Evolutionary conservation across 306 rosid species (phyloP).

Genomic region (Castanea mollissima): DNA sequence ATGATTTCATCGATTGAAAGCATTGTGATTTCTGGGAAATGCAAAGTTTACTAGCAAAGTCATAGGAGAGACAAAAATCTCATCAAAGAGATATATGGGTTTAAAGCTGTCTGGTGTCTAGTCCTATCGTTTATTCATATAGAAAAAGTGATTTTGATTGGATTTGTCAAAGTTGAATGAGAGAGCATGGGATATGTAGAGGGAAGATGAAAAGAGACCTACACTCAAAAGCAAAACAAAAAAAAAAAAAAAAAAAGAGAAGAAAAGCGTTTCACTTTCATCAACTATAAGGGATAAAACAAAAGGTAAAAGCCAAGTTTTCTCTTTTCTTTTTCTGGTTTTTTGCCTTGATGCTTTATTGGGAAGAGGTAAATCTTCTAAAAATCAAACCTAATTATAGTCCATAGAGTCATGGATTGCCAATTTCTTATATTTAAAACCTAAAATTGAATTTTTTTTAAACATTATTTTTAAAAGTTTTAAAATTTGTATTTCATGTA

Average conservation of each 20-base stretch:
- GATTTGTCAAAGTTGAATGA: slow-evolving; percentile 23
- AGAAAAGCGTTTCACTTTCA: slow-evolving; percentile 14
- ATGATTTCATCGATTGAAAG: background rate
- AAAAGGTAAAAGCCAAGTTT: slow-evolving; percentile 10
- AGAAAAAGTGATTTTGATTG: slow-evolving; percentile 15
- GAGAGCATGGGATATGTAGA: background rate
- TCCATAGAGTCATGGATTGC: background rate
- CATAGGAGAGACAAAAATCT: background rate
- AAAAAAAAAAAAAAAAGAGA: background rate
- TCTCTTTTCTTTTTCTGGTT: background rate
- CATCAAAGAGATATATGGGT: background rate
- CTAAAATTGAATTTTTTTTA: background rate
- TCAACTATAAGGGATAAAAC: background rate
- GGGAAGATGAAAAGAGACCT: background rate
- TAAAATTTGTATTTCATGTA: background rate
- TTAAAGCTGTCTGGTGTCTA: slow-evolving; percentile 12
- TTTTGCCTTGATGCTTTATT: slow-evolving; percentile 3
- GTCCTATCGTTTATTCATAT: slow-evolving; percentile 4
- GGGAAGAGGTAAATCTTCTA: slow-evolving; percentile 15
- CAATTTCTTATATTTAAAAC: background rate
- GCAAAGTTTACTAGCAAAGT: slow-evolving; percentile 5
- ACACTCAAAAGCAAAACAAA: slow-evolving; percentile 12
- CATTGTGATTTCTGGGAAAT: slow-evolving; percentile 12
- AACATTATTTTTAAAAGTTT: background rate
- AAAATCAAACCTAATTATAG: slow-evolving; percentile 5